A percentile compares a stretch with the other conserved stretches of the same genome.
phyloP scores from a whole-genome alignment of 2,329 filamentous ascomycete genomes.

The Sclerotinia nivalis region DNA sequence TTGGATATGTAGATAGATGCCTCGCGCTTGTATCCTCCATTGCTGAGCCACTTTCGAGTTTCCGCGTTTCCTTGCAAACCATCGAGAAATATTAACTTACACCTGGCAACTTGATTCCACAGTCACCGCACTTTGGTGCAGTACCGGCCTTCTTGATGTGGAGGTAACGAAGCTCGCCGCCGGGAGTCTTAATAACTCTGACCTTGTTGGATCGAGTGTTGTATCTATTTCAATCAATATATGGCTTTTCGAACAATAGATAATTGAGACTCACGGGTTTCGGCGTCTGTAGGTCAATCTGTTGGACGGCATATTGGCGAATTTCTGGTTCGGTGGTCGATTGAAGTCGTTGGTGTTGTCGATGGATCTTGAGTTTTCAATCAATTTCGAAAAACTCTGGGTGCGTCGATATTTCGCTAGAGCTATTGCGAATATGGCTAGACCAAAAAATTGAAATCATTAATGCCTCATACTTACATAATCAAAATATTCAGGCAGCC shows the following conservation, averaged over 20 bases:
- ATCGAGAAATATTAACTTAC: conserved; percentile 63
- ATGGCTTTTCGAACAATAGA: conserved; percentile 15
- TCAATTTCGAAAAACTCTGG: conserved; percentile 19
- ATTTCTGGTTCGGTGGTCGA: conserved; percentile 39
- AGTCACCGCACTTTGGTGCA: conserved; percentile 99
- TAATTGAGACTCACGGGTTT: conserved; percentile 64
- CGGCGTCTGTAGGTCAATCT: conserved; percentile 61
- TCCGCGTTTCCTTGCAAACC: not conserved
- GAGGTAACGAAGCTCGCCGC: conserved; percentile 91
- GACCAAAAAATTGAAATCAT: not conserved
- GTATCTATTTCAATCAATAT: conserved; percentile 62
- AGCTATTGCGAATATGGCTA: conserved; percentile 21
- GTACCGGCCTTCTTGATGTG: conserved; percentile 99
- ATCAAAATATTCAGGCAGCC: not conserved
- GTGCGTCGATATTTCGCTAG: conserved; percentile 23
- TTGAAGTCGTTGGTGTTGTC: conserved; percentile 36
- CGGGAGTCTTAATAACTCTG: conserved; percentile 93
- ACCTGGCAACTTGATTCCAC: conserved; percentile 93
- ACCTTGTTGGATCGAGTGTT: conserved; percentile 98
- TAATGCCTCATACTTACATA: not conserved
- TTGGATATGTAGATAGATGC: not conserved
- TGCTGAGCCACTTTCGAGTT: not conserved
- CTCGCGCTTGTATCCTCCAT: conserved; percentile 1
- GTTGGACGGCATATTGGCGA: conserved; percentile 53
- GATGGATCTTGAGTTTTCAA: conserved; percentile 16